Evolutionary conservation across 2,329 filamentous ascomycete species (phyloP), one percentile per base, ranked within the genome.

Genomic region (Fusarium sp.): DNA sequence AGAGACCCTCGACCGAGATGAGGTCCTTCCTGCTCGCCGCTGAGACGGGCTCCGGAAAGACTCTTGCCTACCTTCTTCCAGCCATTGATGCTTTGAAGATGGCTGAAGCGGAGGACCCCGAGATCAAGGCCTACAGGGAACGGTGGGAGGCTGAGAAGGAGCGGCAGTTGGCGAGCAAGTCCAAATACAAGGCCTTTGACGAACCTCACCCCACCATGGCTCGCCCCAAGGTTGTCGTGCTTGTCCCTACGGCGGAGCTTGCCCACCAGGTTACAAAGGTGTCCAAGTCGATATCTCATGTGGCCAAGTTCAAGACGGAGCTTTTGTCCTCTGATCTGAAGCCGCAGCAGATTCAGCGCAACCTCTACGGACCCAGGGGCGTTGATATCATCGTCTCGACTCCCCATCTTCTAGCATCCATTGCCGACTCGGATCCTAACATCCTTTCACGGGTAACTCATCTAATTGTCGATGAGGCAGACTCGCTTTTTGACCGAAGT

Each of bases 1-100:
- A 80, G 62, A 69, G 60, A 2, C 65, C 77, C 65, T 88, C 80
- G 75, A 83, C 84, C 69, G 89, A 86, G 84, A 70, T 74, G 60
- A 71, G 77, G 45, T 83, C 83, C 1, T 98, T 94, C 80, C 88
- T 99, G 14, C 87, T 99, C 59, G 97, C 97, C 5, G 97, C 97
- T 13, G 97, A 99, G 86, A 99, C 97, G 0, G 97, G 97, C 14
- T 98, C 97, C 1, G 97, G 97, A 69, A 99, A 99, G 86, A 99
- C 97, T 1, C 86, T 99, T 71, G 95, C 97, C 10, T 99, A 99
- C 80, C 86, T 98, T 6, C 84, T 98, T 6, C 97, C 97, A 0
- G 89, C 92, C 18, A 87, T 99, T 62, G 92, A 99, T 83, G 93
- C 94, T 10, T 83, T 99, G 78, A 99, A 99, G 84, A 86, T 90